These are phyloP conservation scores for Aspergillus tanneri DNA, from an alignment of 2,329 filamentous ascomycete genomes.

Conservation along the genomic window DNA sequence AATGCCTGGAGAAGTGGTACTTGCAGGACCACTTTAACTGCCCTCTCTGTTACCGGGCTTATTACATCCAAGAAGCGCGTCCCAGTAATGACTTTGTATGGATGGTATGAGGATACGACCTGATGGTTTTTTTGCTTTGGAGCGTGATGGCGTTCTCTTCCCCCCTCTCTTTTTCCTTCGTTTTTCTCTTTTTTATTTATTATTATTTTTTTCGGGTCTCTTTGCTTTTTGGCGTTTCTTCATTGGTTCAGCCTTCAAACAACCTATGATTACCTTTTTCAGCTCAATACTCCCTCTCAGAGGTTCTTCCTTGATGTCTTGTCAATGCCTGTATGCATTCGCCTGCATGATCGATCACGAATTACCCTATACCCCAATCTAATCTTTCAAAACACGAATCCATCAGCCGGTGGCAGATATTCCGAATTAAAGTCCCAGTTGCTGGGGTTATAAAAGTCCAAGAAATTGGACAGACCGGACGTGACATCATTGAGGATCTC, in stretches of 20 bases:
- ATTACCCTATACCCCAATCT: neutral
- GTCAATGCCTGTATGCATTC: neutral
- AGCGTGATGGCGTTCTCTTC: neutral
- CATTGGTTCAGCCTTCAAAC: too few relatives aligned
- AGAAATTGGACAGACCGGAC: slow-evolving; percentile 31
- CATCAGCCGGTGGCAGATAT: slow-evolving; percentile 24
- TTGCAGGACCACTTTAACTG: slow-evolving; percentile 41
- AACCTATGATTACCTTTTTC: too few relatives aligned
- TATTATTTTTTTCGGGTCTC: neutral
- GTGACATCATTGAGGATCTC: slow-evolving; percentile 31
- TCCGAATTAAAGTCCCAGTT: slow-evolving; percentile 36
- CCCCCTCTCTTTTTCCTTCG: neutral
- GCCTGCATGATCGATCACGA: neutral
- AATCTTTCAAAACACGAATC: slow-evolving; percentile 20
- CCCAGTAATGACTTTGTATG: slow-evolving; percentile 37
- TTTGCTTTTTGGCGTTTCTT: too few relatives aligned
- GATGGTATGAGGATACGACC: slow-evolving; percentile 32
- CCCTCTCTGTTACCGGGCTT: slow-evolving; percentile 38
- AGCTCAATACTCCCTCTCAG: too few relatives aligned
- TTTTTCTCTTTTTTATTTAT: neutral
- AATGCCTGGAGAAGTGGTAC: slow-evolving; percentile 43
- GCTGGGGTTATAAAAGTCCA: slow-evolving; percentile 37
- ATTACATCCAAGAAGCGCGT: slow-evolving; percentile 33
- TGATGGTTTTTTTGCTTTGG: slow-evolving; percentile 1
- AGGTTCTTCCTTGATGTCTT: too few relatives aligned